Evolutionary conservation across 2,329 filamentous ascomycete genomes (phyloP).

Genomic region (Scedosporium apiospermum): DNA sequence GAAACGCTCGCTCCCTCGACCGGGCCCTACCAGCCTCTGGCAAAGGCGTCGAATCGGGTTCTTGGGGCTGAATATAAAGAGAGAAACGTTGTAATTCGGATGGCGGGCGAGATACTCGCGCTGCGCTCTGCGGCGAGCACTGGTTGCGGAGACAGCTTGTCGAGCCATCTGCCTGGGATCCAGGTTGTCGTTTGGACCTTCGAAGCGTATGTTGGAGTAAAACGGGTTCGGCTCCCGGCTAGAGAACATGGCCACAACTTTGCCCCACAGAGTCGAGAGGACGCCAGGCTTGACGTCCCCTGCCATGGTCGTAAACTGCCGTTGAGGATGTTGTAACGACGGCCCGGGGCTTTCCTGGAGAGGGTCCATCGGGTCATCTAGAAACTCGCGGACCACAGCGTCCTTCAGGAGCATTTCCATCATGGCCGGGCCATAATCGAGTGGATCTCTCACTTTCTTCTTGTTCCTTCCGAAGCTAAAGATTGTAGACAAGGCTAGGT

Average conservation of each 20-base stretch:
- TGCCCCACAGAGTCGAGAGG: conserved; percentile 53
- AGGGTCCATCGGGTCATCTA: conserved; percentile 60
- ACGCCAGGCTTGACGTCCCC: conserved; percentile 45
- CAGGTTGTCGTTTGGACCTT: conserved; percentile 59
- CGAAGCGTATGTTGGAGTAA: conserved; percentile 65
- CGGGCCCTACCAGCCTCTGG: conserved; percentile 83
- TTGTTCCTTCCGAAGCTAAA: conserved; percentile 53
- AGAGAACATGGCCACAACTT: conserved; percentile 43
- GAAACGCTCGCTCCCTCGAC: conserved; percentile 75
- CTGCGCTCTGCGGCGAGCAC: conserved; percentile 77
- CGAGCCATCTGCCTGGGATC: conserved; percentile 84
- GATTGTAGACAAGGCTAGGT: conserved; percentile 65
- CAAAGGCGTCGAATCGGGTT: conserved; percentile 75
- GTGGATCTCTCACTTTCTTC: conserved; percentile 57
- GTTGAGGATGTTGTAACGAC: conserved; percentile 15
- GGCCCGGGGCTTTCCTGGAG: conserved; percentile 25
- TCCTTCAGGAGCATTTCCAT: conserved; percentile 97
- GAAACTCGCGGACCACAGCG: conserved; percentile 86
- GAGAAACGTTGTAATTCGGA: conserved; percentile 83
- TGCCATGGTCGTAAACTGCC: conserved; percentile 14
- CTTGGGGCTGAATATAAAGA: conserved; percentile 74
- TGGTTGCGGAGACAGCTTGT: conserved; percentile 76
- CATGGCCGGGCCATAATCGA: conserved; percentile 85
- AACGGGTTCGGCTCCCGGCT: conserved; percentile 86
- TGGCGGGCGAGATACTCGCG: conserved; percentile 81